Percentiles rank a stretch among this genome's conserved stretches.
Evolutionary conservation across 352 stramenopile species (phyloP).

Genomic region (Globisporangium nodosum): DNA sequence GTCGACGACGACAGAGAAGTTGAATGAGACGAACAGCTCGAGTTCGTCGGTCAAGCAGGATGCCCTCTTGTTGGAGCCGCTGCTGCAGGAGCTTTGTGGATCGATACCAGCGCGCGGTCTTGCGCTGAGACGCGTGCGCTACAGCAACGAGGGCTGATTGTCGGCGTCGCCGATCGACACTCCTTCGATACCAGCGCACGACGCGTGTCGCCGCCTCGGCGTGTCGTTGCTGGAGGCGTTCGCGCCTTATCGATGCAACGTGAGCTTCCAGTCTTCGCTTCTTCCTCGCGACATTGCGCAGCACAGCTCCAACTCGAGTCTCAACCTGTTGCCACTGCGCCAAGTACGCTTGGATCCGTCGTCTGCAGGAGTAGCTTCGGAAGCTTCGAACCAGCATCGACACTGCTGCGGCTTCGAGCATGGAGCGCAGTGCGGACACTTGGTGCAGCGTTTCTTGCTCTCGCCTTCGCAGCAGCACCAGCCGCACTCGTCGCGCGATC

Average conservation of each 20-base stretch:
- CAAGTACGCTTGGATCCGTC: conserved; percentile 17
- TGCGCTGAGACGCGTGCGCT: neutral
- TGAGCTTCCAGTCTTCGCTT: conserved; percentile 2
- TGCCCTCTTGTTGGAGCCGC: neutral
- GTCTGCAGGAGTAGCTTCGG: conserved; percentile 7
- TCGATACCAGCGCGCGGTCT: neutral
- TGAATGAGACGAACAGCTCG: neutral
- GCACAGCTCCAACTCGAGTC: conserved; percentile 5
- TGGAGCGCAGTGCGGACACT: conserved; percentile 7
- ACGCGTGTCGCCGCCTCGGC: neutral
- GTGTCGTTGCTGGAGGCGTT: neutral
- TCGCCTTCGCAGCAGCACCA: conserved; percentile 20
- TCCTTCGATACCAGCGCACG: conserved; percentile 2
- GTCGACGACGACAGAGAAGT: neutral
- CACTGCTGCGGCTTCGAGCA: conserved; percentile 4
- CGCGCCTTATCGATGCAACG: neutral
- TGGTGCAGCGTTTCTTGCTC: conserved; percentile 11
- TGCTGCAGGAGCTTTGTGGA: neutral
- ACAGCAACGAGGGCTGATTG: neutral
- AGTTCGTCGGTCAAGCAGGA: too few species aligned
- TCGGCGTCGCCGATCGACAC: neutral
- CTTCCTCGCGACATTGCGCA: neutral
- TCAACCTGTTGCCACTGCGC: conserved; percentile 9
- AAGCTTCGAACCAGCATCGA: conserved; percentile 1
- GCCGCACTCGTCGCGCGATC: conserved; percentile 18